Conservation (phyloP, 1,139 yeast genomes). For the Saccharomycopsis phalli region DNA sequence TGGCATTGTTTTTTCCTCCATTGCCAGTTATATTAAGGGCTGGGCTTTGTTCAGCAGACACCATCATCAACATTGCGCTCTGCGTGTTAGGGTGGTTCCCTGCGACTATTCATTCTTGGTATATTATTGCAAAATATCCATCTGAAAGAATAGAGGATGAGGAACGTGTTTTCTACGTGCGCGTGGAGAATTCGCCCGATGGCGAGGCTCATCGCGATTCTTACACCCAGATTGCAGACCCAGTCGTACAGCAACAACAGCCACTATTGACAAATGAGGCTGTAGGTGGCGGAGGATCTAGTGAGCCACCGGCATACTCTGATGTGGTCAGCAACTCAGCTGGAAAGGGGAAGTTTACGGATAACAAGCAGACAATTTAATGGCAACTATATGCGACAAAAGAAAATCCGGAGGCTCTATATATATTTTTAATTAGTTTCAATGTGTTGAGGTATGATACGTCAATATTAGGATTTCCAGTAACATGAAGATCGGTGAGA, state of each 20-base stretch:
- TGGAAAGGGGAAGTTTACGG: slow-evolving; percentile 3
- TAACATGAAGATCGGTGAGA: slow-evolving; percentile 11
- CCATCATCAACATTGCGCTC: slow-evolving; percentile 36
- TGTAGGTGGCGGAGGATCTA: slow-evolving; percentile 1
- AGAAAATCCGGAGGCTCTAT: slow-evolving; percentile 10
- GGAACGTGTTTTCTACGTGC: slow-evolving; percentile 16
- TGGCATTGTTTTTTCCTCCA: slow-evolving; percentile 43
- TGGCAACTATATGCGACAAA: slow-evolving; percentile 12
- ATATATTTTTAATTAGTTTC: slow-evolving; percentile 9
- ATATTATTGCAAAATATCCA: slow-evolving; percentile 36
- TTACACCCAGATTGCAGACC: too few species aligned
- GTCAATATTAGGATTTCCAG: slow-evolving; percentile 12
- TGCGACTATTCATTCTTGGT: slow-evolving; percentile 36
- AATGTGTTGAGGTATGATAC: slow-evolving; percentile 7
- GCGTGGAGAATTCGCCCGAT: not conserved
- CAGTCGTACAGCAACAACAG: not conserved
- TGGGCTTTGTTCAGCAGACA: slow-evolving; percentile 38
- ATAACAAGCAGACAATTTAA: slow-evolving; percentile 15
- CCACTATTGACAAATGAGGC: not conserved
- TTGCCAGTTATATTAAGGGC: slow-evolving; percentile 44
- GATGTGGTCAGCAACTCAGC: slow-evolving; percentile 4
- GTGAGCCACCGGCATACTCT: slow-evolving; percentile 15
- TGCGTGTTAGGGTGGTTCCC: slow-evolving; percentile 37
- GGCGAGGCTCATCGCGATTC: not conserved
- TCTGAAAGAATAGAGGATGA: slow-evolving; percentile 13